Base-by-base conservation (phyloP, 164 flowering plant species). In the Litsea cubeba region DNA sequence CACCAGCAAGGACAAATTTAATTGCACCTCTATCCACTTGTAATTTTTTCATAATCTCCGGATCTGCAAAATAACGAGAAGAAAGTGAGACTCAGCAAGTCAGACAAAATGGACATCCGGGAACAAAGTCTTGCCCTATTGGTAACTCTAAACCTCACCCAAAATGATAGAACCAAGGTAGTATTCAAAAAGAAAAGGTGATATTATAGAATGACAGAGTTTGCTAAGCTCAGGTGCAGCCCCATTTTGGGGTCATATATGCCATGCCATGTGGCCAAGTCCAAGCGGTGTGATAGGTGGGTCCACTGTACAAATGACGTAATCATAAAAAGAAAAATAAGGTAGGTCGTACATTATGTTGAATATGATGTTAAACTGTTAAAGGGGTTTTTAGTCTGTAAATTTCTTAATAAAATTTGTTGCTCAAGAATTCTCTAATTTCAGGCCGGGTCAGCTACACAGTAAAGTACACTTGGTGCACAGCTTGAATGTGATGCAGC, bases 21-120 rank as follows among this genome's bases (percentile, higher is more conserved):
- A 96, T 96, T 12, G 99, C 99, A 76, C 99, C 99, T 79, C 98
- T 84, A 74, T 96, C 99, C 3, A 96, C 99, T 85, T 94, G 99
- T 50, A 94, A 76, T 65, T 90, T 96, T 72, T 92, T 93, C 99
- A 96, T 96, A 76, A 96, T 86, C 67, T 90, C 81, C 35, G 99
- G 99, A 86, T 96, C 99, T 95, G 88, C 77, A 83, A 77, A 78
- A 49, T 35, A 70, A 22, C 40, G 8, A 22, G 17, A 65, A 58
- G 60, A 40, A 40, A 2, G 66, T 22, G n/a, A 57, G 54, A 67
- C 11, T 40, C 10, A 8, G 46, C 46, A 40, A 40, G 46, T 35
- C 46, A 40, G 28, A 71, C 60, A 22, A 70, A 3, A 1, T 32
- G 25, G 46, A 66, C 62, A 58, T 58, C 62, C 3, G 18, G 22